Evolutionary conservation across 805 yeast species (phyloP), one percentile per base, ranked within the genome.

Genomic region (Starmerella stigmatis): DNA sequence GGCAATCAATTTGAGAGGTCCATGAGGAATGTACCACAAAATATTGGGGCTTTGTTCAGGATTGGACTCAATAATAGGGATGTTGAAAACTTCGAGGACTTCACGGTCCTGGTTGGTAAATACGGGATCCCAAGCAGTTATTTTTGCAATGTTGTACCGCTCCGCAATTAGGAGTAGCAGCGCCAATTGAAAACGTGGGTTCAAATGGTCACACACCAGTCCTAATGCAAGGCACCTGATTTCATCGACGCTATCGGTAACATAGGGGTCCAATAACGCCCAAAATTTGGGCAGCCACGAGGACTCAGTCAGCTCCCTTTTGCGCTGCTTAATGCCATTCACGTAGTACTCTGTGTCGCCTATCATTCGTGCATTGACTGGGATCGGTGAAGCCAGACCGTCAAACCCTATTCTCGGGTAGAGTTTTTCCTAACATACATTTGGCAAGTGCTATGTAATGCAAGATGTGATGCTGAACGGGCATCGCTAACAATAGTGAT

Each of bases 161-260:
- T 62, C 62, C 0, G 60, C 58, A 2, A 81, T 32, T 16, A 71
- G 66, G n/a, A 64, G 45, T 21, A 81, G 57, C 39, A 76, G 60
- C 1, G 86, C 86, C 9, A 81, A 57, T 60, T 83, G 94, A 58
- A 71, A 81, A 32, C 75, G 62, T 1, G 89, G 79, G 20, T 52
- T 52, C 10, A 54, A 44, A 31, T 55, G 50, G 6, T 72, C 72
- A 12, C 72, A 60, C 4, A 85, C 81, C 5, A 77, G 69, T 0
- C 94, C 94, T 17, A 83, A 63, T 0, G 89, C 94, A 25, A 83
- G 60, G 55, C 89, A 82, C 53, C 86, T 65, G 49, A 83, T 69
- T 17, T 38, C 26, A 6, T 26, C 25, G 2, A 26, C 13, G 4
- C 17, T 19, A 3, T 25, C 13, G 21, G 23, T 31, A 13, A 19